Conservation (phyloP, 495 filamentous ascomycete genomes). For the Penicillium waksmanii region DNA sequence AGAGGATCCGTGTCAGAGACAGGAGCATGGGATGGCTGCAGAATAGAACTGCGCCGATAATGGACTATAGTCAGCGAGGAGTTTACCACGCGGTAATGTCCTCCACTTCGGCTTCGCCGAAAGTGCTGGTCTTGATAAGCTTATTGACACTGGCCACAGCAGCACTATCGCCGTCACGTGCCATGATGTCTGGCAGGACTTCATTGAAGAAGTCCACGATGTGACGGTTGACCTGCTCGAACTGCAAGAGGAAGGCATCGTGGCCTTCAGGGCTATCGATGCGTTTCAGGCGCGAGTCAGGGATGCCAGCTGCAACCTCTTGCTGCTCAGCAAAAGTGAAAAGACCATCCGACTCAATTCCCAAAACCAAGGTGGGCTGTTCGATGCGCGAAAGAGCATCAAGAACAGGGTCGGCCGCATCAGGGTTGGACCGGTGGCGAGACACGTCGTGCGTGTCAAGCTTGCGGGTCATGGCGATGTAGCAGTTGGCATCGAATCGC, state of each 20-base stretch:
- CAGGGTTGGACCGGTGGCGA: conserved; percentile 58
- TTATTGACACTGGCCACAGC: conserved; percentile 43
- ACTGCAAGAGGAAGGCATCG: conserved; percentile 94
- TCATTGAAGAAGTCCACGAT: conserved; percentile 83
- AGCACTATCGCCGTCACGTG: conserved; percentile 50
- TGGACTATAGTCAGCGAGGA: not conserved
- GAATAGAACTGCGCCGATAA: conserved; percentile 27
- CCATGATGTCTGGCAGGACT: conserved; percentile 85
- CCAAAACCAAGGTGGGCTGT: conserved; percentile 86
- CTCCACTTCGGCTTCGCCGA: conserved; percentile 94
- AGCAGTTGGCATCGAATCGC: conserved; percentile 97
- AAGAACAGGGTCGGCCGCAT: conserved; percentile 56
- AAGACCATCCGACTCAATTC: conserved; percentile 91
- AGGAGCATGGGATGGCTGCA: conserved; percentile 42
- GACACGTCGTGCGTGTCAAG: conserved; percentile 98
- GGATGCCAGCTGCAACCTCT: conserved; percentile 83
- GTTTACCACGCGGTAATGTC: conserved; percentile 95
- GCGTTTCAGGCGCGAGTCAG: conserved; percentile 72
- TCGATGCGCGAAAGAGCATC: conserved; percentile 79
- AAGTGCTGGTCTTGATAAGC: conserved; percentile 79
- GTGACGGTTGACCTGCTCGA: conserved; percentile 92
- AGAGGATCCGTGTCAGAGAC: conserved; percentile 21
- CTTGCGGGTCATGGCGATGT: conserved; percentile 98
- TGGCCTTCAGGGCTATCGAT: conserved; percentile 96
- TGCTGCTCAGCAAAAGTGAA: conserved; percentile 97